These are phyloP conservation scores for Dentipellis sp. DNA, from an alignment of 768 basidiomycete species.

Conservation along the genomic window DNA sequence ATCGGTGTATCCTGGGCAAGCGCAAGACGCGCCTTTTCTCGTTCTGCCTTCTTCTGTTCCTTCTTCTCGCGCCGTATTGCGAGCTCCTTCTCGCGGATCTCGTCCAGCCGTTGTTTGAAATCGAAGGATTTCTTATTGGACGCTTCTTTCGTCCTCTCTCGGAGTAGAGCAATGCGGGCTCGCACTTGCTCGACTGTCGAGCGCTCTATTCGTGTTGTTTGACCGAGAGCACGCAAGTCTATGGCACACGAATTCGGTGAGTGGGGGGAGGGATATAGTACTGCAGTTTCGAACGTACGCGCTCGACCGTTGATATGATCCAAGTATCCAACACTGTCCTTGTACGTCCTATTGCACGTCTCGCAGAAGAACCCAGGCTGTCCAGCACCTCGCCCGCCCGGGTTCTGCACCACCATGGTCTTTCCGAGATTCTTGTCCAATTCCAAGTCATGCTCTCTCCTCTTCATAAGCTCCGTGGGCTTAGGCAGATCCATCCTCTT, in stretches of 20 bases:
- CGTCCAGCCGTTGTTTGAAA: slow-evolving; percentile 82
- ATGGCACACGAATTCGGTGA: slow-evolving; percentile 7
- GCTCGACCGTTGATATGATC: slow-evolving; percentile 93
- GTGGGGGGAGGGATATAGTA: background rate
- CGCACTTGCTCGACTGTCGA: slow-evolving; percentile 93
- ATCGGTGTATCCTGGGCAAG: slow-evolving; percentile 41
- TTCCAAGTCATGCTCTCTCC: slow-evolving; percentile 74
- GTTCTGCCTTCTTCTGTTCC: slow-evolving; percentile 69
- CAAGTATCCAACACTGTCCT: slow-evolving; percentile 88
- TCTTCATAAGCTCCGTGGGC: slow-evolving; percentile 89
- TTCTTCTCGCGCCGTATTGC: slow-evolving; percentile 65
- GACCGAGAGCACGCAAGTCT: slow-evolving; percentile 94
- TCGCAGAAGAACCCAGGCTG: slow-evolving; percentile 95
- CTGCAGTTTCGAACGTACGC: slow-evolving; percentile 46
- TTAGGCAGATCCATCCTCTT: slow-evolving; percentile 77
- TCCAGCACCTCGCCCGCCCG: slow-evolving; percentile 75
- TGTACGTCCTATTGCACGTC: slow-evolving; percentile 82
- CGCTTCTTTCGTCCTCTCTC: slow-evolving; percentile 80
- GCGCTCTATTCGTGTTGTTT: slow-evolving; percentile 83
- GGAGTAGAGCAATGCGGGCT: slow-evolving; percentile 76
- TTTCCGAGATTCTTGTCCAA: slow-evolving; percentile 94
- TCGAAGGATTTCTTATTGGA: slow-evolving; percentile 87
- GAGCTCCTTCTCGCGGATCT: slow-evolving; percentile 68
- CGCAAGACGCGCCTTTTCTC: slow-evolving; percentile 61
- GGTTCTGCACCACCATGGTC: slow-evolving; percentile 88